Evolutionary conservation across 2,329 filamentous ascomycete species (phyloP).

Genomic region (Cytospora paraplurivora): DNA sequence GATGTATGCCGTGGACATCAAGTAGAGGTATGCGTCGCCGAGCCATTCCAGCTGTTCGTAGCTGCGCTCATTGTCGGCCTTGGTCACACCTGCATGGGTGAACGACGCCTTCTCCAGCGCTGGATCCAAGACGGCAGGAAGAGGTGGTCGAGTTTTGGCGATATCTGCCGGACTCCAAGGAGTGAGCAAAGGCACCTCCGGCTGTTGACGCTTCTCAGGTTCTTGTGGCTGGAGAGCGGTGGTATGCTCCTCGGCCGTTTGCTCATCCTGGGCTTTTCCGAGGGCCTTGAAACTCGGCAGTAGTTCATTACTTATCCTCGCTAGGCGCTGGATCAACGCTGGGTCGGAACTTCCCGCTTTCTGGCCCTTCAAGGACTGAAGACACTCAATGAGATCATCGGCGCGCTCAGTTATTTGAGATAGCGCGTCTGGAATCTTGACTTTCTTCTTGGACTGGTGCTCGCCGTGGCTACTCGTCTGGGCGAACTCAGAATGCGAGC

Average conservation of each 20-base stretch:
- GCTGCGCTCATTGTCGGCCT: conserved; percentile 44
- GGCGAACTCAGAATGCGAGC: conserved; percentile 33
- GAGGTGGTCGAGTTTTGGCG: conserved; percentile 51
- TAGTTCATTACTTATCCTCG: conserved; percentile 27
- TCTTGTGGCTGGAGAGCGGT: not conserved
- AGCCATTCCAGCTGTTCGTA: conserved; percentile 90
- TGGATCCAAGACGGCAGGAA: conserved; percentile 63
- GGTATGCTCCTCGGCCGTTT: not conserved
- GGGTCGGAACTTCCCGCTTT: conserved; percentile 9
- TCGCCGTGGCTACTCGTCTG: conserved; percentile 10
- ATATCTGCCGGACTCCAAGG: conserved; percentile 57
- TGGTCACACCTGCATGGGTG: conserved; percentile 60
- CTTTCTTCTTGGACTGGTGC: conserved; percentile 30
- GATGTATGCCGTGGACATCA: conserved; percentile 75
- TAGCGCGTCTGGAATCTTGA: conserved; percentile 33
- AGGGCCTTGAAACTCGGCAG: conserved; percentile 23
- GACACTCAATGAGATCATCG: conserved; percentile 43
- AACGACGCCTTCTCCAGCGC: conserved; percentile 65
- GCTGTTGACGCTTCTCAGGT: conserved; percentile 27
- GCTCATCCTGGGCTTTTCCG: conserved; percentile 8
- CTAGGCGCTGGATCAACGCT: conserved; percentile 32
- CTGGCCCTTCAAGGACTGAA: conserved; percentile 37
- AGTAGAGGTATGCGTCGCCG: conserved; percentile 83
- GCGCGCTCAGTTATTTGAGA: conserved; percentile 39
- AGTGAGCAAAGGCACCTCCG: conserved; percentile 37